Evolutionary conservation across 352 stramenopile genomes (phyloP).

Genomic region (Thalassiosira hispida): DNA sequence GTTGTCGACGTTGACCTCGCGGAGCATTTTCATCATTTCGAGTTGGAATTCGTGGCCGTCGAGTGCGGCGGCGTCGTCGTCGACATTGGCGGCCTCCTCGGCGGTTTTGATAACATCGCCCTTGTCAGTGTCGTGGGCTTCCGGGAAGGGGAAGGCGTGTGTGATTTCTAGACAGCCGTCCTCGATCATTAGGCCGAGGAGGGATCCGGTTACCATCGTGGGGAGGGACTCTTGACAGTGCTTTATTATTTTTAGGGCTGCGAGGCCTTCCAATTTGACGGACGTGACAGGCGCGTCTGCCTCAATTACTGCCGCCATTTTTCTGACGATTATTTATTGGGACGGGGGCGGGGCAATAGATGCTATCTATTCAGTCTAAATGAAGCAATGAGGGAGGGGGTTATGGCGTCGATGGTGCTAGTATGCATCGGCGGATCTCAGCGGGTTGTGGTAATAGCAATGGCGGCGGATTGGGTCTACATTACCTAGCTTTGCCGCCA

Average conservation of each 20-base stretch:
- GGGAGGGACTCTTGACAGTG: constrained; percentile 97
- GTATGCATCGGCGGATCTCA: too few relatives aligned
- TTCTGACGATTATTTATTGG: constrained; percentile 2
- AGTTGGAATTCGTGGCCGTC: constrained; percentile 94
- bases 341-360: not conserved
- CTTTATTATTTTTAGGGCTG: constrained; percentile 92
- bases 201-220: constrained; percentile 92
- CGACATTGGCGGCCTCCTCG: constrained; percentile 85
- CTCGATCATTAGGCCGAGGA: constrained; percentile 93
- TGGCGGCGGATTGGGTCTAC: too few relatives aligned
- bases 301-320: constrained; percentile 75
- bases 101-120: constrained; percentile 72
- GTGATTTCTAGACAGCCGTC: constrained; percentile 93
- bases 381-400: not conserved
- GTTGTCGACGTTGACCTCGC: constrained; percentile 98
- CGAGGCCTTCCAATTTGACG: constrained; percentile 83
- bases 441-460: too few relatives aligned
- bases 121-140: constrained; percentile 55
- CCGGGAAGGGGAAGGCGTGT: constrained; percentile 95
- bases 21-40: constrained; percentile 99
- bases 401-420: too few relatives aligned
- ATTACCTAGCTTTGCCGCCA: too few relatives aligned
- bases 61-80: constrained; percentile 70
- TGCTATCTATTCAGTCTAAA: not conserved
- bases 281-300: constrained; percentile 60